These are phyloP conservation scores for Warburgia ugandensis DNA, from an alignment of 164 flowering plant genomes.

Conservation along the genomic window DNA sequence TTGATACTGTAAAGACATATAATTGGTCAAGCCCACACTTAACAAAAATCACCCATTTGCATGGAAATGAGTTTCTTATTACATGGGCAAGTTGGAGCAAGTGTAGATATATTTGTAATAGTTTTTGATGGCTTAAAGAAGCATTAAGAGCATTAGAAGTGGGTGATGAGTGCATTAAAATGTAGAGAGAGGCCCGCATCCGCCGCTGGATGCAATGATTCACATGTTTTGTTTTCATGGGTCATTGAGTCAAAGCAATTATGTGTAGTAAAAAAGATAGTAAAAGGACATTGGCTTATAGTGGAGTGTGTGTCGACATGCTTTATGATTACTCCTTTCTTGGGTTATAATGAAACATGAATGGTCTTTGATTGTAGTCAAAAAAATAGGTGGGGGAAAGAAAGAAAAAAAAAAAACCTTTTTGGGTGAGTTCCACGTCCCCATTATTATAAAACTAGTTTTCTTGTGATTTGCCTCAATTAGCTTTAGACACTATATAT, in stretches of 20 bases:
- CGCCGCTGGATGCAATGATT: slow-evolving; percentile 14
- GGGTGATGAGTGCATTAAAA: neutral
- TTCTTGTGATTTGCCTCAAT: no score
- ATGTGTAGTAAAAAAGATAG: neutral
- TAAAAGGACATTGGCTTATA: slow-evolving; percentile 7
- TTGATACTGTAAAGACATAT: no score
- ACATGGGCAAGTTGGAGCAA: neutral
- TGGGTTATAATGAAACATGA: slow-evolving; percentile 11
- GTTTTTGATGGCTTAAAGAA: no score
- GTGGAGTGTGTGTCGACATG: slow-evolving; percentile 12
- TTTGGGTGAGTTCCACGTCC: slow-evolving; percentile 17
- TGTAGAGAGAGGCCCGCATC: slow-evolving; percentile 8
- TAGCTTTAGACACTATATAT: no score
- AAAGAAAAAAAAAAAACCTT: neutral
- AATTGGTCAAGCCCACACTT: no score
- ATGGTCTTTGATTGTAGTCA: slow-evolving; percentile 22
- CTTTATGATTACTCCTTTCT: slow-evolving; percentile 17
- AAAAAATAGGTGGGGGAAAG: neutral
- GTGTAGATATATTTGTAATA: no score
- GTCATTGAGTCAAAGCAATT: slow-evolving; percentile 12
- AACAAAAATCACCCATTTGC: no score
- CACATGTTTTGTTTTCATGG: slow-evolving; percentile 10
- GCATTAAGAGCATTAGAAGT: neutral
- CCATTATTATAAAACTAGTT: no score
- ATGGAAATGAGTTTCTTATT: no score